A percentile compares a stretch with the other conserved stretches of the same genome.
Evolutionary conservation across 1,284 basidiomycete genomes (phyloP).

Genomic region (Microbotryomycetes sp.): DNA sequence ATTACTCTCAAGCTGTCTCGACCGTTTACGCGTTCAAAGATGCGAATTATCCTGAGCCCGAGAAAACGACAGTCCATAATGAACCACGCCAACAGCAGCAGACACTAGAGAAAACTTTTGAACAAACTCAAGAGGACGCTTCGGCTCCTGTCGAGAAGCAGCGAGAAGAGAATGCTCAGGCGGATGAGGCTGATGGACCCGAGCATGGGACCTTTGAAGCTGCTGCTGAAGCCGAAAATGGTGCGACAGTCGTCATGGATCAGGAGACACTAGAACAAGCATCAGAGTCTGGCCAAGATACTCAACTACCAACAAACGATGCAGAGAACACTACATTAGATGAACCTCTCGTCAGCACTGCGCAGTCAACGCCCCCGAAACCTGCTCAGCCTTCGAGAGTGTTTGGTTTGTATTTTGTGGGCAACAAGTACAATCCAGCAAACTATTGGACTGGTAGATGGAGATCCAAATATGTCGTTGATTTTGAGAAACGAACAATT

Average conservation of each 20-base stretch:
- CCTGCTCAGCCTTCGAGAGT: slow-evolving; percentile 31
- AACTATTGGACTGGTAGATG: slow-evolving; percentile 91
- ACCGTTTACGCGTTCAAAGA: slow-evolving; percentile 53
- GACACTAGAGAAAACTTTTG: background rate
- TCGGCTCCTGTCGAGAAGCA: slow-evolving; percentile 34
- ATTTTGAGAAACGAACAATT: slow-evolving; percentile 41
- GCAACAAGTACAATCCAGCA: slow-evolving; percentile 84
- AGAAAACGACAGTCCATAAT: background rate
- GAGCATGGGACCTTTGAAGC: slow-evolving; percentile 7
- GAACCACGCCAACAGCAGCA: background rate
- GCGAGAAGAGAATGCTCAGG: background rate
- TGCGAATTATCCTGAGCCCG: slow-evolving; percentile 6
- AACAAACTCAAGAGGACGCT: slow-evolving; percentile 24
- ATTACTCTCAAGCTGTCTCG: slow-evolving; percentile 67
- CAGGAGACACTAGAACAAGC: background rate
- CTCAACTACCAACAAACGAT: background rate
- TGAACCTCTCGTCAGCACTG: background rate
- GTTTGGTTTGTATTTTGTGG: slow-evolving; percentile 74
- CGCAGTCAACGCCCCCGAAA: background rate
- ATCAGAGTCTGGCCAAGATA: background rate
- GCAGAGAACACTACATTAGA: background rate
- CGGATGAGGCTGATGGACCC: background rate
- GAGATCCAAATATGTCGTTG: slow-evolving; percentile 55
- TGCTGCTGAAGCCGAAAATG: background rate
- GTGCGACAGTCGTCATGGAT: background rate